Conservation (phyloP, 2,329 filamentous ascomycete species). For the Paracoccidioides brasiliensis region DNA sequence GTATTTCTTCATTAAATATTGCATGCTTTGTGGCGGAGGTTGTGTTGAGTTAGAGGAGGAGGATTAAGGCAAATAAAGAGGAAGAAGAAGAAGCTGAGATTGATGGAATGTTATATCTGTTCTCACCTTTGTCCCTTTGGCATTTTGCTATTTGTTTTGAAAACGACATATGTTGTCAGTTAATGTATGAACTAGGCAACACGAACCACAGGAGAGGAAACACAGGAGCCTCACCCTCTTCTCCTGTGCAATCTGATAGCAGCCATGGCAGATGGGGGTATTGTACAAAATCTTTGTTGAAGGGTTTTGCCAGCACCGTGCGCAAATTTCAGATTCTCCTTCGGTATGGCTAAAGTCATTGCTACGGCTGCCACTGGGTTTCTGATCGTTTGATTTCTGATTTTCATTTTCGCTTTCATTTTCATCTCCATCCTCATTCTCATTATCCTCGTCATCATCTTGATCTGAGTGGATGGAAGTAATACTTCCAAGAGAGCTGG, state of each 20-base stretch:
- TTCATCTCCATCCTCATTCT: background rate
- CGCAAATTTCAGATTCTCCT: conserved; percentile 9
- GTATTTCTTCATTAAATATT: background rate
- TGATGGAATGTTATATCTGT: background rate
- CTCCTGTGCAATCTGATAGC: conserved; percentile 10
- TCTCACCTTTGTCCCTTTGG: conserved; percentile 4
- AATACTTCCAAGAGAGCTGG: background rate
- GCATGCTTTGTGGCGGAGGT: background rate
- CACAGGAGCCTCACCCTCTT: conserved; percentile 8
- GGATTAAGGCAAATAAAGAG: background rate
- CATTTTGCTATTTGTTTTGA: conserved; percentile 3
- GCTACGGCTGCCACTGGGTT: background rate
- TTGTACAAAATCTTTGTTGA: conserved; percentile 14
- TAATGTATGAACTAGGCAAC: background rate
- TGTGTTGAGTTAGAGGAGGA: background rate
- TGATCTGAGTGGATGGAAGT: background rate
- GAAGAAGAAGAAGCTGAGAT: background rate
- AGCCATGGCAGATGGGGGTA: conserved; percentile 12
- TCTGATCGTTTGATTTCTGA: background rate
- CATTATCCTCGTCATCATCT: background rate
- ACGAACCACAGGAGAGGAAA: background rate
- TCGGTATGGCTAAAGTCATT: background rate
- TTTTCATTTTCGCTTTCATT: background rate
- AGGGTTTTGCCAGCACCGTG: conserved; percentile 13
- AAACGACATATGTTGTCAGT: background rate